Base-by-base conservation (phyloP, 345 rosid species). In the Lagerstroemia speciosa region DNA sequence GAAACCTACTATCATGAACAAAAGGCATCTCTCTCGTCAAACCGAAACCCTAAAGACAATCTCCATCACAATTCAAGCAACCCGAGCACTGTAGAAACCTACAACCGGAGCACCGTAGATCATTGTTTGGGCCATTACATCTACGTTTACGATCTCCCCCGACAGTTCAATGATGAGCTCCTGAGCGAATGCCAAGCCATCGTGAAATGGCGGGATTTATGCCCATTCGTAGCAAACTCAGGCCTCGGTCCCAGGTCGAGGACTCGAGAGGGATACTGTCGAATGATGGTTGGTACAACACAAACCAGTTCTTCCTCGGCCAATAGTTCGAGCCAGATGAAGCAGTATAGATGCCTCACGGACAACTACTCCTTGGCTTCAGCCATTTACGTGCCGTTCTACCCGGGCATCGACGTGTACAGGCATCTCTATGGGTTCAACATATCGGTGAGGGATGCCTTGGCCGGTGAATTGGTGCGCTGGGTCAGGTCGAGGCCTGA, bases 251-350 rank as follows among this genome's bases (percentile, higher is more conserved):
- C 89, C 2, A 6, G 38, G 70, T 80, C 10, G 33, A 62, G n/a
- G 73, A 69, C 20, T 61, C 70, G 3, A 34, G 33, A 46, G 63
- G 68, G 9, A 67, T 79, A 46, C 66, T 79, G 16, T 45, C 43
- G 6, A 22, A 65, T 5, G 72, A 22, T 0, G 61, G 76, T 24
- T 83, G 87, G 84, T 78, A 61, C 43, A 67, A 67, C 3, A 88
- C 91, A 22, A 83, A 84, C 69, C 93, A 86, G 78, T 88, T 88
- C 73, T 22, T 69, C 31, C 70, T 88, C 16, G 81, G 76, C 67
- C 80, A 2, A 86, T 88, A 8, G 86, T 88, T n/a, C 83, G 69
- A 30, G 76, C 77, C 58, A 74, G 82, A 83, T 88, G 82, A 80
- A 80, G 77, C 78, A 75, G 5, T 86, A 88, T 69, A 30, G 79